phyloP scores from a whole-genome alignment of 2,329 filamentous ascomycete genomes.

The Aphanocladium album region DNA sequence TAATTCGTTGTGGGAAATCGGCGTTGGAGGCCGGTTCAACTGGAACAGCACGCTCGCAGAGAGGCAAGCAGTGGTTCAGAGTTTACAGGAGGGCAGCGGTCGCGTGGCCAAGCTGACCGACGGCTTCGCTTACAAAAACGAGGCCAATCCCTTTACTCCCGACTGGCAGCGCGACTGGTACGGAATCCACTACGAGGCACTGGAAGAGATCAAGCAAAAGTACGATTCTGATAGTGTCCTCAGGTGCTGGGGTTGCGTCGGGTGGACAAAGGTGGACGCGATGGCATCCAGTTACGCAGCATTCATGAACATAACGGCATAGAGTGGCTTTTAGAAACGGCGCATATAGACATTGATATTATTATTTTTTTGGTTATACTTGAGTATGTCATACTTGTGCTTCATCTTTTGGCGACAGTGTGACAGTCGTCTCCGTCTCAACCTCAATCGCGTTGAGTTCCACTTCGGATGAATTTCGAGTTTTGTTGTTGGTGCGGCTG shows the following conservation, averaged over 20 bases:
- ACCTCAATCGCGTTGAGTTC: slow-evolving; percentile 7
- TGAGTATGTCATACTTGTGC: neutral
- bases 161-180: slow-evolving; percentile 8
- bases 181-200: slow-evolving; percentile 1
- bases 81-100: slow-evolving; percentile 12
- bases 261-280: slow-evolving; percentile 7
- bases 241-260: slow-evolving; percentile 12
- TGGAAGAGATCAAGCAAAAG: slow-evolving; percentile 7
- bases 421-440: neutral
- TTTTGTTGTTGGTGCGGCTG: neutral
- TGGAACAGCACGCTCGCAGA: slow-evolving; percentile 17
- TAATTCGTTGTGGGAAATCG: slow-evolving; percentile 17
- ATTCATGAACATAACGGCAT: neutral
- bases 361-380: neutral
- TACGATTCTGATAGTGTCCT: slow-evolving; percentile 10
- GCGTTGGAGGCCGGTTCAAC: slow-evolving; percentile 8
- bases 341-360: neutral
- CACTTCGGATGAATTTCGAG: slow-evolving; percentile 2
- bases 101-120: slow-evolving; percentile 12
- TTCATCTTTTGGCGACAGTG: neutral
- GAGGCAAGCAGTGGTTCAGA: slow-evolving; percentile 16
- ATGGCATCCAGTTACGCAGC: neutral
- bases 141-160: slow-evolving; percentile 9
- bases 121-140: slow-evolving; percentile 12
- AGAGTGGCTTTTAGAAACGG: neutral